Base-by-base conservation (phyloP, 768 basidiomycete species). In the Suillus subalutaceus region DNA sequence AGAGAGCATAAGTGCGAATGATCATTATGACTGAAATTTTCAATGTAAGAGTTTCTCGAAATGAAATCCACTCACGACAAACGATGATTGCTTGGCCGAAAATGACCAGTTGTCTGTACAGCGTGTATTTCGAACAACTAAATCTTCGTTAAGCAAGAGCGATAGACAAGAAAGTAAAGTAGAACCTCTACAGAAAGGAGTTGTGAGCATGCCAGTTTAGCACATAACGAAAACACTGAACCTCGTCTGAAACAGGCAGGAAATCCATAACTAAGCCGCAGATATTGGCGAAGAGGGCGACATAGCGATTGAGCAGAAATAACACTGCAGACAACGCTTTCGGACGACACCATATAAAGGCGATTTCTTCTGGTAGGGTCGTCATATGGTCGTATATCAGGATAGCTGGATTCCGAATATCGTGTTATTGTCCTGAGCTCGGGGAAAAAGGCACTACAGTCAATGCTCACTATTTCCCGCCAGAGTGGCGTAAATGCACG, bases 271-370 rank as follows among this genome's bases (percentile, higher is more conserved):
- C 5, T 6, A 48, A n/a, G 46, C 46, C 46, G n/a, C 46, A 48
- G n/a, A 48, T 48, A 48, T 48, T 48, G 46, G 4, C 10, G n/a
- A 48, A n/a, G 46, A 48, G 46, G n/a, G 46, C 46, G n/a, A 48
- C n/a, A 48, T 48, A 48, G 46, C 46, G 46, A 48, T 48, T 48
- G 46, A 48, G 46, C 46, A 48, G 46, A 48, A 48, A 48, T 23
- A 48, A 23, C 5, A n/a, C 10, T n/a, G 46, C 46, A 13, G 46
- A 48, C 12, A 23, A 10, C 20, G n/a, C n/a, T 48, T 48, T 48
- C 46, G 46, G 46, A 23, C 46, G 46, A 48, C 46, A 23, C 46
- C 46, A 48, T 6, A 48, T 48, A 48, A 48, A 48, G 20, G 46
- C 10, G 10, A 48, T 48, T 48, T 48, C 46, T 12, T 48, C 46